These are phyloP conservation scores for Euphorbia celastroides DNA, from an alignment of 441 rosid genomes.

Conservation along the genomic window DNA sequence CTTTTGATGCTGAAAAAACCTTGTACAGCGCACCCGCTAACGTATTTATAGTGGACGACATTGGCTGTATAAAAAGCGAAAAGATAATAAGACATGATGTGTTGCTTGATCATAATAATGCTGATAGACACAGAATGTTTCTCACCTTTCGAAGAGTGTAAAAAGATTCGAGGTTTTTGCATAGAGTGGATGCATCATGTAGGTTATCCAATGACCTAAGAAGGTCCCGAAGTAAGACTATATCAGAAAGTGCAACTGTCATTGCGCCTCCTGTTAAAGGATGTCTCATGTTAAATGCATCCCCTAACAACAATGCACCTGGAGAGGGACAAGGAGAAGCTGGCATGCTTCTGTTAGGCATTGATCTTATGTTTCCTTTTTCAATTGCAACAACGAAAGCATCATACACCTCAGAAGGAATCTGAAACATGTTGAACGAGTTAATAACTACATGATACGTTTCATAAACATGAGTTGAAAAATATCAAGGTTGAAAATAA, in stretches of 20 bases:
- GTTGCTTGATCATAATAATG: background rate
- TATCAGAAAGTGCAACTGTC: constrained; percentile 76
- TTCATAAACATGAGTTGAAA: background rate
- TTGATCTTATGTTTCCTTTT: constrained; percentile 68
- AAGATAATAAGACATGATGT: background rate
- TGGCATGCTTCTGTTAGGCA: constrained; percentile 98
- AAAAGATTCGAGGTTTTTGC: constrained; percentile 24
- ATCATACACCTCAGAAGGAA: constrained; percentile 61
- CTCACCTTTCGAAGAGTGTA: constrained; percentile 60
- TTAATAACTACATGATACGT: no score
- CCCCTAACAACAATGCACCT: no score
- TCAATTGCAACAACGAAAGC: constrained; percentile 73
- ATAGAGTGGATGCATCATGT: constrained; percentile 44
- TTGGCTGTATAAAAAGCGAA: constrained; percentile 18
- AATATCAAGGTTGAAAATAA: no score
- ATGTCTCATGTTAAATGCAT: no score
- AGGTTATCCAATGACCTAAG: constrained; percentile 55
- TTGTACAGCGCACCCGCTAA: no score
- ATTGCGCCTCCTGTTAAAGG: constrained; percentile 86
- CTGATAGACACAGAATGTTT: no score
- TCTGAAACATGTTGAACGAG: no score
- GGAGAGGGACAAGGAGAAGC: constrained; percentile 77
- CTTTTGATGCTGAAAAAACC: constrained; percentile 27
- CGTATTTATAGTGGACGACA: no score
- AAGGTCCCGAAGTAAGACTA: constrained; percentile 58